Base-by-base conservation (phyloP, 768 basidiomycete genomes). In the Wakefieldia striispora region DNA sequence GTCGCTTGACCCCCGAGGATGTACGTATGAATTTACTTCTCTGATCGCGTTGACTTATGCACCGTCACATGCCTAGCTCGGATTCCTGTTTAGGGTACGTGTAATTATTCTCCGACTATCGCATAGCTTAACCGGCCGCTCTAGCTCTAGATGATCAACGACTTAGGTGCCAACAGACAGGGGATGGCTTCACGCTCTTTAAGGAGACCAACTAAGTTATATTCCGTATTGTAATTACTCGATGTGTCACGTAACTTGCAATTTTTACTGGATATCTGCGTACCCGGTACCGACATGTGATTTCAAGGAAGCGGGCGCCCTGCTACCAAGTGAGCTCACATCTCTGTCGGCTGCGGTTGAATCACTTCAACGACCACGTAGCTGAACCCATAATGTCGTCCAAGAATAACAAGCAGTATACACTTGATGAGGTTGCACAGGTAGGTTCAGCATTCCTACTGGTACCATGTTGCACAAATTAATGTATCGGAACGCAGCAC, bases 1-100 rank as follows among this genome's bases (percentile, higher is more conserved):
- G 95, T 20, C 82, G 93, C 50, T 70, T 98, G 63, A 95, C 94
- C 4, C 89, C 92, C 0, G 90, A 86, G 59, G 87, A 89, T 72
- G 80, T 84, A 60, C 63, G 81, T 59, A 27, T 47, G 24, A 47
- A 31, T 34, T 46, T 46, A 7, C 34, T 17, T 21, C n/a, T 12
- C 8, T 29, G 41, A 23, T 40, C 43, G 6, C 26, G 13, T 55
- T 60, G 11, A 44, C 49, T 55, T 5, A 48, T 39, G 24, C 11
- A 27, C 11, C 38, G 5, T 47, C 29, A 39, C 8, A 16, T 27
- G 10, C 43, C 34, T 50, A 77, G 76, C 63, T 78, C 4, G 55
- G 72, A 20, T 78, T 78, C 55, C 59, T 78, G 51, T 78, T 78
- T 57, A 74, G 74, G 52, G 76, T 78, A 48, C 39, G 72, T 68